Evolutionary conservation across 192 early-diverging fungal species (phyloP), one percentile per base, ranked within the genome.

Genomic region (Backusella westeae): DNA sequence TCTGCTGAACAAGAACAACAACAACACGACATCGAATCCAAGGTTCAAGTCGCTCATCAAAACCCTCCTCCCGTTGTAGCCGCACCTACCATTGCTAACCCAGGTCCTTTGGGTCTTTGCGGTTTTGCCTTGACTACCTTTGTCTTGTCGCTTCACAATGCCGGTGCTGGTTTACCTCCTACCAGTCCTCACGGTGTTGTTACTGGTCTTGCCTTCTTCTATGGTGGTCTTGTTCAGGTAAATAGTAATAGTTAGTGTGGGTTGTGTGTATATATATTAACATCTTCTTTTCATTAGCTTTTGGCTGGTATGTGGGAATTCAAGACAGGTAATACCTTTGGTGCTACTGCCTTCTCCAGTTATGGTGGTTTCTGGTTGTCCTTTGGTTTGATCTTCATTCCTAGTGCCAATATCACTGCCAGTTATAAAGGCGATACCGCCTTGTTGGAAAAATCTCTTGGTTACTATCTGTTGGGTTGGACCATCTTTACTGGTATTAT

Each of bases 401-500:
- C 92, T 21, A 85, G 82, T 49, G 88, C 90, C 32, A 84, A 82
- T 34, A 78, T 90, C 65, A 71, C 77, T 12, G 73, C 68, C 9
- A 81, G 84, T 52, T 85, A 87, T 56, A 39, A 72, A 10, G 66
- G 4, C 32, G 66, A 56, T 5, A 36, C 59, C 6, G 69, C 82
- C 80, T 76, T 79, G 44, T 72, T 87, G 46, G 65, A 74, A 1
- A 81, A 84, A 36, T 83, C 85, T 1, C 41, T 91, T 9, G 91
- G 92, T 29, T 90, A 91, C 38, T 93, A 87, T 78, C 81, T 94
- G n/a, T 69, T 94, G 12, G 87, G 80, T 41, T 92, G 90, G 90
- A 87, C 87, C 17, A 87, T 94, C 78, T 90, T 93, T 78, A 94
- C 92, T n/a, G 88, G 91, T 75, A 89, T 93, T 74, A 81, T 94